These are phyloP conservation scores for Boletus pseudo-olivaceus DNA, from an alignment of 768 basidiomycete species.

Conservation along the genomic window DNA sequence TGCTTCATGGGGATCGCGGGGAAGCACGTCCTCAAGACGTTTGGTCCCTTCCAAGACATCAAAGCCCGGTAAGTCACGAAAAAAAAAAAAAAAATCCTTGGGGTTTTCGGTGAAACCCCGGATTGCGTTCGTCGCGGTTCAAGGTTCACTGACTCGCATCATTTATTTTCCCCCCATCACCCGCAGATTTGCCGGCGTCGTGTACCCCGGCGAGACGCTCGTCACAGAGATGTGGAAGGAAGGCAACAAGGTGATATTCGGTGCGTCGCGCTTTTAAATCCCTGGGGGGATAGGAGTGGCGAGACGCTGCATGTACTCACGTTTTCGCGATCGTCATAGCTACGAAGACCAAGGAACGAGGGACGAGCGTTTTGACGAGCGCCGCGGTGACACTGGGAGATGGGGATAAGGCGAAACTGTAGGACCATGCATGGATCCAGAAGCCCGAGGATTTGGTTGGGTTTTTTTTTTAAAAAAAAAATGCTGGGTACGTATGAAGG, in stretches of 20 bases:
- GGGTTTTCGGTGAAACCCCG: not conserved
- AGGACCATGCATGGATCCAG: not conserved
- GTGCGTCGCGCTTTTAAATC: constrained; percentile 45
- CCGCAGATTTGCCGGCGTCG: constrained; percentile 78
- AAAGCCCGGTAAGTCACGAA: constrained; percentile 73
- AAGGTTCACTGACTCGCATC: not conserved
- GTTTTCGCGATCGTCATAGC: constrained; percentile 38
- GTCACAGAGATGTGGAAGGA: constrained; percentile 99
- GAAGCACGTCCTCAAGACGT: constrained; percentile 88
- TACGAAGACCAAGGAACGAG: constrained; percentile 86
- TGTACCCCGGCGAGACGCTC: constrained; percentile 94
- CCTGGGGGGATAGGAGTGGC: not conserved
- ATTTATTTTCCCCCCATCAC: not conserved
- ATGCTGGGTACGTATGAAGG: no score
- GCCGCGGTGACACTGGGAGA: constrained; percentile 76
- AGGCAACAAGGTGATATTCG: constrained; percentile 83
- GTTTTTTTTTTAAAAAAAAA: not conserved
- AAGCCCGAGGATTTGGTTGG: no score
- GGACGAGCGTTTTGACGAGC: constrained; percentile 64
- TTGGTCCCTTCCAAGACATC: constrained; percentile 85
- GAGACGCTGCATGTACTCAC: not conserved
- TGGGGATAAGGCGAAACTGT: constrained; percentile 59
- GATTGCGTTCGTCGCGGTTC: not conserved
- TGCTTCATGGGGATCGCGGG: constrained; percentile 92
- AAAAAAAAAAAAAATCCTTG: not conserved